Evolutionary conservation across 441 rosid species (phyloP).

Genomic region (Populus tomentosa): DNA sequence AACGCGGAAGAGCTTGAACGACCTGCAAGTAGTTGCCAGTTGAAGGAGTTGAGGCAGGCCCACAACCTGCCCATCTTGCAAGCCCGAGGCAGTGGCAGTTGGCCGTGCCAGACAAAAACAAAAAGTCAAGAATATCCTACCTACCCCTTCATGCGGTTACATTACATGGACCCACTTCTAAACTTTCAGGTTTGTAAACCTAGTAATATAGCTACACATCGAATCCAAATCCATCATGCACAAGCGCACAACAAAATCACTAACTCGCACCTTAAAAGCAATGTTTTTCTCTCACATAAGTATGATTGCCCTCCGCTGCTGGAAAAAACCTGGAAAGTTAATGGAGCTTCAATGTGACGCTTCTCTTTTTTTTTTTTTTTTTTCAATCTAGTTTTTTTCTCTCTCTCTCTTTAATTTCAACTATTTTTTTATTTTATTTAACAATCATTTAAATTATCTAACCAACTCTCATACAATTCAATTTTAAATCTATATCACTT

Average conservation of each 20-base stretch:
- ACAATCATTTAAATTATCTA: too few relatives aligned
- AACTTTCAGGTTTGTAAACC: not conserved
- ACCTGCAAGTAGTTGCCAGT: not conserved
- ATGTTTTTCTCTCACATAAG: not conserved
- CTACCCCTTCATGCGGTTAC: not conserved
- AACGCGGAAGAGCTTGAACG: not conserved
- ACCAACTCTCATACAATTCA: too few relatives aligned
- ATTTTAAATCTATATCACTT: too few relatives aligned
- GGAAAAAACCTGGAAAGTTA: not conserved
- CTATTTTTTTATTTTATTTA: too few relatives aligned
- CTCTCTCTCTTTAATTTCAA: too few relatives aligned
- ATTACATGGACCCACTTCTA: not conserved
- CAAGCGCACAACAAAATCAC: not conserved
- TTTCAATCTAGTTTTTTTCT: not conserved
- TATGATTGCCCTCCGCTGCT: not conserved
- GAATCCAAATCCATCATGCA: not conserved
- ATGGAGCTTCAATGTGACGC: not conserved
- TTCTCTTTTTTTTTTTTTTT: too few relatives aligned
- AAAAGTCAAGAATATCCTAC: not conserved
- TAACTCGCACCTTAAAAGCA: not conserved
- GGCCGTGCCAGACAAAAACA: not conserved
- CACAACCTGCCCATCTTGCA: not conserved
- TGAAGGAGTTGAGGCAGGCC: not conserved
- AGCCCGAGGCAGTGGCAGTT: not conserved
- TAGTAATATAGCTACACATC: not conserved